Evolutionary conservation across 805 yeast genomes (phyloP).

Genomic region (Trichomonascus vanleenenianus): DNA sequence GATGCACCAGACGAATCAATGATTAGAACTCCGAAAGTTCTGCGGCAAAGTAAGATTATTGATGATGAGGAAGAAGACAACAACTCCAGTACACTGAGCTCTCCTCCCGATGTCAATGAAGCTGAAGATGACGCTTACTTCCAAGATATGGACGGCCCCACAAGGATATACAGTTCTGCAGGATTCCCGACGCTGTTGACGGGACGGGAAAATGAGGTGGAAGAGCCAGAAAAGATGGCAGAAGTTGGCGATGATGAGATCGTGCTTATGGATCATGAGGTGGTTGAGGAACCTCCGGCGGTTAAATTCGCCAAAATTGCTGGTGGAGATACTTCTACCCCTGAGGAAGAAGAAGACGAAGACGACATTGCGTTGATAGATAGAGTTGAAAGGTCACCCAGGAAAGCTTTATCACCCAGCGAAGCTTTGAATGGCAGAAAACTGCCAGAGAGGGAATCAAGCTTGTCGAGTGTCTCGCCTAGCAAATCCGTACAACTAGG

Average conservation of each 20-base stretch:
- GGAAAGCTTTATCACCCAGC: too few relatives aligned
- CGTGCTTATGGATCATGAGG: not conserved
- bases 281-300: not conserved
- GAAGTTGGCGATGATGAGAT: not conserved
- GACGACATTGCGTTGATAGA: not conserved
- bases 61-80: slow-evolving; percentile 1
- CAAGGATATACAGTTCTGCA: too few relatives aligned
- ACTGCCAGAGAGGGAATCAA: not conserved
- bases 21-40: too few relatives aligned
- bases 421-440: too few relatives aligned
- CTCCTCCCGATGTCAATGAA: not conserved
- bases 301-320: not conserved
- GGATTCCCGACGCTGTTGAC: too few relatives aligned
- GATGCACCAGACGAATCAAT: too few relatives aligned
- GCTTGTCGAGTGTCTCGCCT: too few relatives aligned
- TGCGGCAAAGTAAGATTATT: too few relatives aligned
- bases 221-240: not conserved
- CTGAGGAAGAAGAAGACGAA: slow-evolving; percentile 4
- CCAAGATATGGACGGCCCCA: too few relatives aligned
- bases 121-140: not conserved
- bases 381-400: not conserved
- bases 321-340: not conserved
- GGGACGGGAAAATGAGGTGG: too few relatives aligned
- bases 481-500: too few relatives aligned
- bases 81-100: not conserved